phyloP scores from a whole-genome alignment of 2,329 filamentous ascomycete species.

The Nothophoma quercina region DNA sequence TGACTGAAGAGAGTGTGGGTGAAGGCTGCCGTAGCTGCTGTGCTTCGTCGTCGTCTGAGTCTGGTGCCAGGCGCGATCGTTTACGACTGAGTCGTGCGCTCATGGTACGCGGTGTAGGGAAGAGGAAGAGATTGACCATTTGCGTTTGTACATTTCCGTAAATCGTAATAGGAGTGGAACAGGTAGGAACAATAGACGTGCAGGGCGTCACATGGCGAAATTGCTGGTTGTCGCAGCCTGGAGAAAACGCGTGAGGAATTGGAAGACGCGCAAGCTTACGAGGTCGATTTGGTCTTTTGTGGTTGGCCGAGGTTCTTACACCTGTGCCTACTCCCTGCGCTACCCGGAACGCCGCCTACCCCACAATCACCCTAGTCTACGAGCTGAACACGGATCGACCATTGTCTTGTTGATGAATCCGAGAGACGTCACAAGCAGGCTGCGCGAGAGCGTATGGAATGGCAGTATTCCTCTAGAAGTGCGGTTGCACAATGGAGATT shows the following conservation, averaged over 20 bases:
- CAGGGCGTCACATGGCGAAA: constrained; percentile 8
- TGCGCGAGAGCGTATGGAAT: constrained; percentile 64
- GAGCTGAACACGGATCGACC: constrained; percentile 12
- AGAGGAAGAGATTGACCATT: constrained; percentile 29
- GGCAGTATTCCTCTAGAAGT: constrained; percentile 68
- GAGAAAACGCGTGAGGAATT: constrained; percentile 26
- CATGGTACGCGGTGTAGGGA: constrained; percentile 37
- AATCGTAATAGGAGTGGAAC: constrained; percentile 7
- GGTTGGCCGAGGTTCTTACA: constrained; percentile 12
- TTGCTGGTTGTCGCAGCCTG: constrained; percentile 32
- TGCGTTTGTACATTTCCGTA: constrained; percentile 13
- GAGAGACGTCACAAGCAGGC: constrained; percentile 45
- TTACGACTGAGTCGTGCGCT: constrained; percentile 38
- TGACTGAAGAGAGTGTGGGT: constrained; percentile 25
- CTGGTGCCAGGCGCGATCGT: constrained; percentile 41
- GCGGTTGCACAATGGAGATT: constrained; percentile 64
- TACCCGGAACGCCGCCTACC: constrained; percentile 21
- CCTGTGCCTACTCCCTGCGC: constrained; percentile 16
- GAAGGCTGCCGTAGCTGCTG: constrained; percentile 30
- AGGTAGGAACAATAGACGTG: constrained; percentile 2
- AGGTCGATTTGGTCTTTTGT: constrained; percentile 5
- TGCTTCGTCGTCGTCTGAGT: constrained; percentile 34
- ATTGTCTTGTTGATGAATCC: constrained; percentile 27
- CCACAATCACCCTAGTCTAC: constrained; percentile 25
- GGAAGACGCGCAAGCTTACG: constrained; percentile 11